Conservation (phyloP, 768 basidiomycete genomes). For the Xerocomellus dryophilus region DNA sequence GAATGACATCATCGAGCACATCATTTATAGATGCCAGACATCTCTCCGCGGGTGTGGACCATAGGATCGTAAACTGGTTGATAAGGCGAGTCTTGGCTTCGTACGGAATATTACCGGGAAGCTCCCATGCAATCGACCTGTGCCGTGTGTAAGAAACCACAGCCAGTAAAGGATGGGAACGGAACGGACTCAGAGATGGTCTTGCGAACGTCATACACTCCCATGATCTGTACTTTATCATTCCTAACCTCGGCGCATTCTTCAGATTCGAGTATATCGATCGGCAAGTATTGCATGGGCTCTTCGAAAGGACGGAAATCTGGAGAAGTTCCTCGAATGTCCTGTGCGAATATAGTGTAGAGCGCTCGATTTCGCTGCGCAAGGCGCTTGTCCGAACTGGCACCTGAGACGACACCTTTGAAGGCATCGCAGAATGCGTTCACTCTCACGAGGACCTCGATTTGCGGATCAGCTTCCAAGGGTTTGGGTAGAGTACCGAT, state of each 20-base stretch:
- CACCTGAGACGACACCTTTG: constrained; percentile 32
- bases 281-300: constrained; percentile 1
- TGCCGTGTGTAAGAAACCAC: background rate
- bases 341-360: constrained; percentile 34
- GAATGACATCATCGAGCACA: constrained; percentile 31
- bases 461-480: constrained; percentile 38
- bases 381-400: constrained; percentile 33
- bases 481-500: constrained; percentile 41
- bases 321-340: constrained; percentile 39
- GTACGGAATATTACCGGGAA: constrained; percentile 41
- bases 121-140: constrained; percentile 43
- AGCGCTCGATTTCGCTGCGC: constrained; percentile 34
- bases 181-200: constrained; percentile 36
- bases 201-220: constrained; percentile 34
- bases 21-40: constrained; percentile 36
- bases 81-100: constrained; percentile 40
- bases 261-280: constrained; percentile 14
- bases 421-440: constrained; percentile 44
- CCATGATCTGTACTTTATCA: constrained; percentile 17
- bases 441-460: constrained; percentile 45
- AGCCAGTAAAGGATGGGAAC: background rate
- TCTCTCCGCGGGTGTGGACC: constrained; percentile 34
- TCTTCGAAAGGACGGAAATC: constrained; percentile 38
- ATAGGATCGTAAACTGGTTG: constrained; percentile 31
- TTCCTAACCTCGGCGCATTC: background rate